Evolutionary conservation across 495 filamentous ascomycete species (phyloP), one percentile per base, ranked within the genome.

Genomic region (Aspergillus carlsbadensis): DNA sequence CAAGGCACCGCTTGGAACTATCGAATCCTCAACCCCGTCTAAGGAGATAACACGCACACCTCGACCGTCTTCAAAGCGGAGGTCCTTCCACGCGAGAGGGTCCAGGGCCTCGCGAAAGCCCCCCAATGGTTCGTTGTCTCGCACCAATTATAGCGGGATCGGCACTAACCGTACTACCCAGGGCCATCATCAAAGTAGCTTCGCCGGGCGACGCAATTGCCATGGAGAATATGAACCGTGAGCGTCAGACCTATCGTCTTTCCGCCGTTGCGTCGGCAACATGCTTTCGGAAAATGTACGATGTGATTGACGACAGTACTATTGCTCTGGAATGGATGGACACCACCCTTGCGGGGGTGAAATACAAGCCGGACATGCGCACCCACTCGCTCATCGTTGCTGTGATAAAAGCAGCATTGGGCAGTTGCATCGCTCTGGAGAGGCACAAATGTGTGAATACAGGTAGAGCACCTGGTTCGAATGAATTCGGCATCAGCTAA

Each of bases 271-370:
- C 40, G 8, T 54, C 51, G 14, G 51, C 51, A 14, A 20, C 15
- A 22, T 54, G 51, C 17, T 54, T 54, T 26, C 37, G 51, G 24
- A 54, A 34, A n/a, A 29, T 54, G 37, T 54, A 54, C 26, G 37
- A 54, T 31, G 20, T 44, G 51, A 54, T 54, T 20, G 37, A 54
- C 17, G 15, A 54, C 37, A 54, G 40, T 14, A 54, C 51, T 17
- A 18, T 54, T 42, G 51, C 51, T 54, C 35, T 54, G 18, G 51
- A 54, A 44, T 54, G 51, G 51, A 21, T 54, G 51, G 51, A 54
- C 20, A 54, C 39, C 22, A 54, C 51, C 44, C 50, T 54, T 33
- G 51, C 51, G 44, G 51, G 44, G 24, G 51, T 54, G 51, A 33
- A 35, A 54, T 54, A 54, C 24, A 37, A 18, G 26, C 51, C 51